A percentile compares a stretch with the other conserved stretches of the same genome.
Conservation (phyloP, 306 rosid genomes). For the Rubus idaeus region DNA sequence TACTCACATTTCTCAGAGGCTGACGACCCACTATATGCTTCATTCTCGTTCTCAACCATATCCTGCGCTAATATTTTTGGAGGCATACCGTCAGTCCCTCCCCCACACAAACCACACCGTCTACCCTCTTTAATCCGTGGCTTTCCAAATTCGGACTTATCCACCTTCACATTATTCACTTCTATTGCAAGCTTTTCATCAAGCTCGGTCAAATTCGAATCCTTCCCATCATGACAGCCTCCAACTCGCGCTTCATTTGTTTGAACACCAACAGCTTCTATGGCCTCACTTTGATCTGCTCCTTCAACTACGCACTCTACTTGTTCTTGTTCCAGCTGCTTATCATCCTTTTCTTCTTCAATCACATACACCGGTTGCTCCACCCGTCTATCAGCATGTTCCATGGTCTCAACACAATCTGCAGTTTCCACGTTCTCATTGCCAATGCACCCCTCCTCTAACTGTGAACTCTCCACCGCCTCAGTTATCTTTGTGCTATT, state of each 20-base stretch:
- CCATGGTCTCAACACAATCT: slow-evolving; percentile 6
- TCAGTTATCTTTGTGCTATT: slow-evolving; percentile 17
- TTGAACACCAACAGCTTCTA: slow-evolving; percentile 37
- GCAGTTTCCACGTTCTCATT: slow-evolving; percentile 29
- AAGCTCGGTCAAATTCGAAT: slow-evolving; percentile 21
- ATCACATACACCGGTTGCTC: slow-evolving; percentile 39
- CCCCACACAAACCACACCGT: slow-evolving; percentile 94
- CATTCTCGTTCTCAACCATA: slow-evolving; percentile 79
- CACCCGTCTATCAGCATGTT: slow-evolving; percentile 32
- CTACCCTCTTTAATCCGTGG: slow-evolving; percentile 75
- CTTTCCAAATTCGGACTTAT: slow-evolving; percentile 41
- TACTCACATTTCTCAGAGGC: slow-evolving; percentile 80
- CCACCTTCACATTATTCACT: slow-evolving; percentile 28
- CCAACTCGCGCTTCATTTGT: slow-evolving; percentile 41
- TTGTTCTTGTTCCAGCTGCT: slow-evolving; percentile 38
- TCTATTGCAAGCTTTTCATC: slow-evolving; percentile 36
- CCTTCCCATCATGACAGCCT: slow-evolving; percentile 39
- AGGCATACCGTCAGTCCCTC: slow-evolving; percentile 86
- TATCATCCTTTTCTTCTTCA: slow-evolving; percentile 38
- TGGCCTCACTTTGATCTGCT: slow-evolving; percentile 34
- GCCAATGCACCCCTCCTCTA: slow-evolving; percentile 38
- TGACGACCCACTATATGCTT: slow-evolving; percentile 76
- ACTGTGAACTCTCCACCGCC: slow-evolving; percentile 39
- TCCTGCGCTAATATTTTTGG: slow-evolving; percentile 72
- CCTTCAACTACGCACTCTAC: slow-evolving; percentile 41